phyloP scores from a whole-genome alignment of 371 early-diverging fungal species.

The Circinella minor region DNA sequence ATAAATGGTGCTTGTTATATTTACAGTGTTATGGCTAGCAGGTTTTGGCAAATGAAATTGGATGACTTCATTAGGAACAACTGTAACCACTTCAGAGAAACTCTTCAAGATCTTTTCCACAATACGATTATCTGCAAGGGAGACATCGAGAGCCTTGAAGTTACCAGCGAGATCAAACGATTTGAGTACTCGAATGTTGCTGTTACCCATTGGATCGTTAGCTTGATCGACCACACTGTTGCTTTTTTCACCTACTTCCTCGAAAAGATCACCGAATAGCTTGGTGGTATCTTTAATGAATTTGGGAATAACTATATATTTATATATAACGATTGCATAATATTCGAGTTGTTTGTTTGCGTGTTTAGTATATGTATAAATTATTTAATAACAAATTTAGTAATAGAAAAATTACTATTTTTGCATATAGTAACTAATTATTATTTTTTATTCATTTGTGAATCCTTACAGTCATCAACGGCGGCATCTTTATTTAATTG shows the following conservation, averaged over 20 bases:
- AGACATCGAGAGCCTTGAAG: conserved; percentile 41
- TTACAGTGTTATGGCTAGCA: conserved; percentile 24
- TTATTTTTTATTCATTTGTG: background rate
- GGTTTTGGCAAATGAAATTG: conserved; percentile 37
- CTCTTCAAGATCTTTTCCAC: conserved; percentile 21
- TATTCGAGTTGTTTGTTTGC: no score
- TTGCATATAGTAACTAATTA: background rate
- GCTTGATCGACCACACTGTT: conserved; percentile 14
- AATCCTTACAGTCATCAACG: conserved; percentile 36
- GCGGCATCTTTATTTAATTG: conserved; percentile 30
- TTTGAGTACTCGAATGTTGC: conserved; percentile 34
- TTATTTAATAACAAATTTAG: no score
- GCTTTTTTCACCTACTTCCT: conserved; percentile 28
- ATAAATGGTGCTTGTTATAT: background rate
- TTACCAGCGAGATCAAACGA: conserved; percentile 32
- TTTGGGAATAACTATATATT: conserved; percentile 28
- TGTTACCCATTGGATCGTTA: conserved; percentile 14
- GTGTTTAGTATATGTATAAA: no score
- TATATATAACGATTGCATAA: background rate
- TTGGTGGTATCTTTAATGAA: conserved; percentile 7
- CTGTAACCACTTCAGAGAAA: conserved; percentile 33
- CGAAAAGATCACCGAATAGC: conserved; percentile 35
- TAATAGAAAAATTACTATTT: no score
- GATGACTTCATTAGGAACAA: conserved; percentile 45
- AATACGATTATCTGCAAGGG: conserved; percentile 27